Evolutionary conservation across 2,329 filamentous ascomycete species (phyloP).

Genomic region (Shiraia bambusicola): DNA sequence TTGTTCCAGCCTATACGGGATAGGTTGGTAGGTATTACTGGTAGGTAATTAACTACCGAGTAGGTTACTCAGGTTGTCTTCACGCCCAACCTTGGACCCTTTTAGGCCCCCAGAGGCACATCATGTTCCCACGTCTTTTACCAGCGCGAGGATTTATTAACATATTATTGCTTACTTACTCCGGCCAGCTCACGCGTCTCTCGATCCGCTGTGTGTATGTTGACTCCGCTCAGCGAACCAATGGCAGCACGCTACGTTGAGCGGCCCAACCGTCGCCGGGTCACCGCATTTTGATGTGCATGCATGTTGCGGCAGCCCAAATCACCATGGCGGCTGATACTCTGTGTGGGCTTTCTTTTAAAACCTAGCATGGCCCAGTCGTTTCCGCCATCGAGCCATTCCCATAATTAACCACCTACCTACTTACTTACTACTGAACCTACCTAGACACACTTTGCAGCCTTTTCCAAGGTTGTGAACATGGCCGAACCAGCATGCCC

Average conservation of each 20-base stretch:
- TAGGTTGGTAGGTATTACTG: no score
- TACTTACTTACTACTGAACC: no score
- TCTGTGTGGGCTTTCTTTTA: constrained; percentile 26
- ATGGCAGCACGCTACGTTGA: constrained; percentile 42
- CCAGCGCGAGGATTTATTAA: constrained; percentile 17
- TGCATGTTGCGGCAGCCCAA: constrained; percentile 34
- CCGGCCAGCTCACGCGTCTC: constrained; percentile 32
- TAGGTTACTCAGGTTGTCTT: no score
- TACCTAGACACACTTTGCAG: constrained; percentile 10
- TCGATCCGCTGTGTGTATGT: constrained; percentile 27
- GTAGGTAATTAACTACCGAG: no score
- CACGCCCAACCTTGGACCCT: neutral
- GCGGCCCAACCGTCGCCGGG: constrained; percentile 32
- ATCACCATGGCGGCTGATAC: constrained; percentile 12
- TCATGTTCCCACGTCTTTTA: constrained; percentile 6
- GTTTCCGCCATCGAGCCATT: constrained; percentile 6
- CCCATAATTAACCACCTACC: constrained; percentile 4
- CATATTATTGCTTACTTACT: constrained; percentile 3
- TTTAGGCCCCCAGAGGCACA: no score
- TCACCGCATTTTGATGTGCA: constrained; percentile 38
- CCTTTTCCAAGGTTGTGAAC: constrained; percentile 6
- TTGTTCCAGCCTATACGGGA: no score
- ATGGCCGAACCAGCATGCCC: constrained; percentile 16
- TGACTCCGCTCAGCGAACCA: constrained; percentile 30
- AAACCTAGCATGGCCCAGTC: constrained; percentile 31